These are phyloP conservation scores for Dysphania ambrosioides DNA, from an alignment of 148 eudicot species.

Conservation along the genomic window DNA sequence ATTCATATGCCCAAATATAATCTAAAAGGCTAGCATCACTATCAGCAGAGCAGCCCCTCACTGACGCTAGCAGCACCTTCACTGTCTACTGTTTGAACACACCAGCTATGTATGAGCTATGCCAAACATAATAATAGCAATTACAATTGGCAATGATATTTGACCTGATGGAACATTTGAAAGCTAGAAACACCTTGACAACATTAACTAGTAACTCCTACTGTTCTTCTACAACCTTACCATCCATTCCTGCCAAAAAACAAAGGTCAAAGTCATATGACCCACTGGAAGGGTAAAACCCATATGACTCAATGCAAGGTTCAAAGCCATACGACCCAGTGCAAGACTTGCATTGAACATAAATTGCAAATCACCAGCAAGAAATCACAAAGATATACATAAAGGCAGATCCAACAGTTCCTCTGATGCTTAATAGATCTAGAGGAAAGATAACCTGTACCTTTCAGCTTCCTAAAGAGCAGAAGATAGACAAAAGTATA, in stretches of 20 bases:
- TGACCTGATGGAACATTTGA: no score
- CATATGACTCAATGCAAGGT: no score
- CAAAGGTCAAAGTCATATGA: no score
- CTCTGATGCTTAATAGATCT: no score
- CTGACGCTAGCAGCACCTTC: neutral
- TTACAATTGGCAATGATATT: neutral
- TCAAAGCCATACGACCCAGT: no score
- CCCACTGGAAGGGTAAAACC: no score
- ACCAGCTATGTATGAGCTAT: neutral
- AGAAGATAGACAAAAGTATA: neutral
- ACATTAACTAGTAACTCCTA: neutral
- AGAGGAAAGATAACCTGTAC: no score
- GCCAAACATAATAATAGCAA: no score
- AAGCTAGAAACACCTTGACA: neutral
- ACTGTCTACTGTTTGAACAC: neutral
- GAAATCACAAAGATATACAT: neutral
- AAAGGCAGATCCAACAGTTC: no score
- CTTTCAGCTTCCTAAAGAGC: neutral
- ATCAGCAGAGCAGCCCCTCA: neutral
- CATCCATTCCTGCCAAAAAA: slow-evolving; percentile 1
- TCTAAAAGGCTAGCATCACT: neutral
- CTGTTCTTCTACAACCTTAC: neutral
- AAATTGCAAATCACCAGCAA: neutral
- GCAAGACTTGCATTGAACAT: no score
- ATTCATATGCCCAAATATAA: neutral